Evolutionary conservation across 257 asterid genomes (phyloP).

Genomic region (Lavandula angustifolia): DNA sequence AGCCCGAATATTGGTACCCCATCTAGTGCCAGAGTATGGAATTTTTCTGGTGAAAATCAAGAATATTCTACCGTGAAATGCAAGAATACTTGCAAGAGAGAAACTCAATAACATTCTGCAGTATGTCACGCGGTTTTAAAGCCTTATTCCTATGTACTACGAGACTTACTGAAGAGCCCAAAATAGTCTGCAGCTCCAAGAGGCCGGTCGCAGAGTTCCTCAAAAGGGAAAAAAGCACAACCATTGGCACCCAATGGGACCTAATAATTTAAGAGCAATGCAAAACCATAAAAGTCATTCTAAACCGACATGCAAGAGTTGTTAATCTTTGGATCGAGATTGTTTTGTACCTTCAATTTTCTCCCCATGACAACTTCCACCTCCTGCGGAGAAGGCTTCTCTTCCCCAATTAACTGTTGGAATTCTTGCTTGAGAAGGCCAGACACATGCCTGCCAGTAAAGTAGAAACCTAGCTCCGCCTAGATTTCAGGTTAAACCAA

Average conservation of each 20-base stretch:
- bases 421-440: constrained; percentile 68
- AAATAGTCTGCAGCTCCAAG: constrained; percentile 99
- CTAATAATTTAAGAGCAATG: constrained; percentile 36
- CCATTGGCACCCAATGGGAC: constrained; percentile 85
- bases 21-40: constrained; percentile 88
- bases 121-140: not conserved
- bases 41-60: constrained; percentile 53
- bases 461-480: constrained; percentile 83
- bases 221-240: constrained; percentile 84
- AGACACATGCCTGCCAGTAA: constrained; percentile 56
- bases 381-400: constrained; percentile 60
- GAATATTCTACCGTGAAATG: not conserved
- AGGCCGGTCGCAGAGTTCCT: constrained; percentile 88
- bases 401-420: constrained; percentile 59
- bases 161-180: constrained; percentile 74
- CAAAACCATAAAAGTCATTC: constrained; percentile 1
- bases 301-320: not conserved
- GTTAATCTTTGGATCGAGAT: not conserved
- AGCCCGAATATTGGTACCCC: constrained; percentile 83
- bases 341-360: constrained; percentile 58
- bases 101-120: not conserved
- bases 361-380: constrained; percentile 97
- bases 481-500: constrained; percentile 36
- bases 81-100: not conserved
- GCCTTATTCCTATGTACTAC: not conserved